phyloP scores from a whole-genome alignment of 371 early-diverging fungal species.

The Mucor indicus region DNA sequence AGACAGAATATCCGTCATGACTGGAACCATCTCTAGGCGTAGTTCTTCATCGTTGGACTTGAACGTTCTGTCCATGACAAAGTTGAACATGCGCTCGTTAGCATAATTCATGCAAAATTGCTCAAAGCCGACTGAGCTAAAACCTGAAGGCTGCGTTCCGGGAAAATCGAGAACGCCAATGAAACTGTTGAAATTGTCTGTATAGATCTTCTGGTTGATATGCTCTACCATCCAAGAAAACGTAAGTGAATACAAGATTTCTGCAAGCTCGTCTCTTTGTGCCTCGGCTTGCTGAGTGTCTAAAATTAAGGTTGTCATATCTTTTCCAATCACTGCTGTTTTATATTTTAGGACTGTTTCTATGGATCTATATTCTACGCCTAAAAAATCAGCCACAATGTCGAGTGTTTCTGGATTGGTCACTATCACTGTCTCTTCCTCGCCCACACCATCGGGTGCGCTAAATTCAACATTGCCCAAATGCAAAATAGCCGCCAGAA shows the following conservation, averaged over 20 bases:
- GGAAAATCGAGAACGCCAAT: constrained; percentile 72
- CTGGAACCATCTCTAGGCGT: constrained; percentile 43
- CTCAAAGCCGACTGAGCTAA: constrained; percentile 50
- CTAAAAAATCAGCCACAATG: constrained; percentile 69
- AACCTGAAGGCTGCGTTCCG: constrained; percentile 35
- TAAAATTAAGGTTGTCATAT: constrained; percentile 50
- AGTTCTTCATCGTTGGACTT: constrained; percentile 38
- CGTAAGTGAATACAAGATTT: constrained; percentile 16
- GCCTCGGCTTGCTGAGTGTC: constrained; percentile 45
- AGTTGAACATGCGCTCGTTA: constrained; percentile 72
- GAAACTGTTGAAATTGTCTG: constrained; percentile 59
- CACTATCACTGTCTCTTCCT: constrained; percentile 47
- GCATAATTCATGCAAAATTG: constrained; percentile 77
- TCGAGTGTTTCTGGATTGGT: constrained; percentile 59
- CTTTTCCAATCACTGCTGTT: constrained; percentile 29
- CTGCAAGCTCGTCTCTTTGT: constrained; percentile 23
- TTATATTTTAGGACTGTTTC: constrained; percentile 33
- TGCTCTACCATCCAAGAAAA: constrained; percentile 25
- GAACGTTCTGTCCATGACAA: constrained; percentile 59
- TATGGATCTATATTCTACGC: constrained; percentile 61
- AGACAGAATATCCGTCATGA: constrained; percentile 34
- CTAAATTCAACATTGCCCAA: constrained; percentile 70
- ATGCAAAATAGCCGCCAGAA: constrained; percentile 71
- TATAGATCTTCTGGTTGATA: constrained; percentile 27
- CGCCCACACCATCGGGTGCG: constrained; percentile 18